A percentile compares a stretch with the other conserved stretches of the same genome.
phyloP scores from a whole-genome alignment of 306 rosid genomes.

The Begonia fuchsioides region DNA sequence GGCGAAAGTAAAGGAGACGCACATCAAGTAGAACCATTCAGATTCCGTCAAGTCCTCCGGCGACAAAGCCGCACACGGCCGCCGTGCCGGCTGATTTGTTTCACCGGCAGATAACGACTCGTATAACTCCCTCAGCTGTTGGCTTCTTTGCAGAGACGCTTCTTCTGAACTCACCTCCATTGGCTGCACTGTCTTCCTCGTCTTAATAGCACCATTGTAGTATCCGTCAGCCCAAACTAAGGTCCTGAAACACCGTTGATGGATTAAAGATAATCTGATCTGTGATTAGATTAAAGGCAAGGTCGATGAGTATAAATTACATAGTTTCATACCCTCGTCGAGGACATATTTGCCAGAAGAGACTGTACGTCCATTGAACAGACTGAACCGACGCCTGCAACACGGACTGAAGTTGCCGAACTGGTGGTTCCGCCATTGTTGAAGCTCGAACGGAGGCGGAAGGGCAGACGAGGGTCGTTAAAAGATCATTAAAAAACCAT shows the following conservation, averaged over 20 bases:
- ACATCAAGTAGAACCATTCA: conserved; percentile 98
- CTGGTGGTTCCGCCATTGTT: conserved; percentile 35
- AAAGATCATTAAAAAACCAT: too few species aligned
- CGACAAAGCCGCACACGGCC: conserved; percentile 79
- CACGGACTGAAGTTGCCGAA: conserved; percentile 42
- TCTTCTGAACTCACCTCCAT: conserved; percentile 79
- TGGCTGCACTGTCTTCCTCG: conserved; percentile 81
- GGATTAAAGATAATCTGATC: too few species aligned
- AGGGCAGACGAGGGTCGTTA: too few species aligned
- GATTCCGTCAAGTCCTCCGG: conserved; percentile 96
- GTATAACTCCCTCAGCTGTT: conserved; percentile 84
- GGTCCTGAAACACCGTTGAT: conserved; percentile 24
- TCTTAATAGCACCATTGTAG: conserved; percentile 93
- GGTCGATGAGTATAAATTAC: too few species aligned
- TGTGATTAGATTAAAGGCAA: too few species aligned
- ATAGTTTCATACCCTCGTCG: conserved; percentile 44
- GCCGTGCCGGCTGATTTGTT: conserved; percentile 59
- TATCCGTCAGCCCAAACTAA: conserved; percentile 88
- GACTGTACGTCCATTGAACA: conserved; percentile 92
- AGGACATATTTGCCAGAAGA: conserved; percentile 82
- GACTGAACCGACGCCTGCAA: conserved; percentile 91
- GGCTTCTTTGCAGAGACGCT: conserved; percentile 79
- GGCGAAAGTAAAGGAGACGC: conserved; percentile 83
- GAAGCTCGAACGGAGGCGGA: too few species aligned
- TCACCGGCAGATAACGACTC: conserved; percentile 69